Evolutionary conservation across 139 green algal genomes (phyloP), one percentile per base, ranked within the genome.

Genomic region (Micromonas commoda): DNA sequence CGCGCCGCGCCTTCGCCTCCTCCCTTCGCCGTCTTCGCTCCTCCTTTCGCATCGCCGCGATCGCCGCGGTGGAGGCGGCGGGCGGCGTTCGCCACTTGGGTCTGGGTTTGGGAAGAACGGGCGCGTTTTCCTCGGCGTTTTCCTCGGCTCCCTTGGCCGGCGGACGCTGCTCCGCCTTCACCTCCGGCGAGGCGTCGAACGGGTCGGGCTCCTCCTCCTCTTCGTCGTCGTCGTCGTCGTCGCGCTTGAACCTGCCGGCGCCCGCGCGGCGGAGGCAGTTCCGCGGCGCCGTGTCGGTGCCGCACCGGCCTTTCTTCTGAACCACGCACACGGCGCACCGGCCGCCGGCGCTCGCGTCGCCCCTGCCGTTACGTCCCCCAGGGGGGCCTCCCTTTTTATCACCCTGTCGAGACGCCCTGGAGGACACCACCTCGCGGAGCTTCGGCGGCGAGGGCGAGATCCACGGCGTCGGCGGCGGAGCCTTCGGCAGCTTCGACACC

Each of bases 281-380:
- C 38, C 71, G 77, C 3, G 87, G 87, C 3, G 87, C 87, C 0
- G 77, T 83, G 45, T 87, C 80, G n/a, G 84, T 91, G 54, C 87
- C 87, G 72, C 87, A 91, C 65, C 87, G 89, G 61, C 87, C 87
- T 76, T 91, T 91, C 61, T 84, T 81, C 81, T 89, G 85, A 1
- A 88, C 73, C 19, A 89, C 81, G 73, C 87, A 91, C 63, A 91
- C 87, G 2, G 84, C 82, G 77, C 87, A 91, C 32, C 87, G 83
- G 26, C 82, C 85, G 61, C 45, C 16, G 16, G 9, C 16, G 9
- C 9, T 9, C 9, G 9, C 45, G 45, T 23, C 45, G 45, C 9
- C 45, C 9, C 45, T 57, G 45, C 9, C 45, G 45, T 16, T n/a
- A n/a, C n/a, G n/a, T 9, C 45, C 9, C 9, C 9, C 9, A 57